These are phyloP conservation scores for Gastrolobium villosum DNA, from an alignment of 306 rosid genomes.

Conservation along the genomic window DNA sequence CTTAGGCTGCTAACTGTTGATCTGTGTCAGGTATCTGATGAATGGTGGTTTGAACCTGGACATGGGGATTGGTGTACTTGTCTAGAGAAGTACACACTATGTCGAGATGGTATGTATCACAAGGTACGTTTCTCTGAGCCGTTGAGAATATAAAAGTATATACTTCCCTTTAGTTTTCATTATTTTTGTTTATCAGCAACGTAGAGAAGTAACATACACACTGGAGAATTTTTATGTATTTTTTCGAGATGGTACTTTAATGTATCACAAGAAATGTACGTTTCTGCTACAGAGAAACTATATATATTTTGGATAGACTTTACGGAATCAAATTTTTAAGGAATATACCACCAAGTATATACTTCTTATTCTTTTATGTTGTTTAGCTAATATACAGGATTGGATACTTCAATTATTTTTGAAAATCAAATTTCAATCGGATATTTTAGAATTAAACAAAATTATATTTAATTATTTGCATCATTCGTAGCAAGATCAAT, in stretches of 20 bases:
- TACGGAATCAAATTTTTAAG: not conserved
- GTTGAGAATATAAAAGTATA: conserved; percentile 21
- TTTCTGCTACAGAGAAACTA: conserved; percentile 2
- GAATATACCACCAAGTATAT: too few species aligned
- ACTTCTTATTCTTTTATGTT: not conserved
- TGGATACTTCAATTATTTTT: not conserved
- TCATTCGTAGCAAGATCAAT: conserved; percentile 87
- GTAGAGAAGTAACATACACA: conserved; percentile 27
- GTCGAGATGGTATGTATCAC: conserved; percentile 97
- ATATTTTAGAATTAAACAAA: conserved; percentile 12
- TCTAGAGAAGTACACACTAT: conserved; percentile 83
- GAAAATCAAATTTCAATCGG: conserved; percentile 15
- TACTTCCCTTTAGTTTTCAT: conserved; percentile 8
- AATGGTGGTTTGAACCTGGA: conserved; percentile 99
- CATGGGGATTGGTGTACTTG: conserved; percentile 98
- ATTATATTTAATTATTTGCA: conserved; percentile 25
- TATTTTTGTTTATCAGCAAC: conserved; percentile 35
- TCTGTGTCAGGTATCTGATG: conserved; percentile 78
- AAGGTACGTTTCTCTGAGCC: conserved; percentile 68
- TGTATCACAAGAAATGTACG: too few species aligned
- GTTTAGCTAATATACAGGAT: conserved; percentile 5
- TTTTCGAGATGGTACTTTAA: too few species aligned
- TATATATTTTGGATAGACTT: conserved; percentile 29
- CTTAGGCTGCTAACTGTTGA: conserved; percentile 29
- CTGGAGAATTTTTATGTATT: too few species aligned